Conservation (phyloP, 2,329 filamentous ascomycete genomes). For the Proliferodiscus dingleyae region DNA sequence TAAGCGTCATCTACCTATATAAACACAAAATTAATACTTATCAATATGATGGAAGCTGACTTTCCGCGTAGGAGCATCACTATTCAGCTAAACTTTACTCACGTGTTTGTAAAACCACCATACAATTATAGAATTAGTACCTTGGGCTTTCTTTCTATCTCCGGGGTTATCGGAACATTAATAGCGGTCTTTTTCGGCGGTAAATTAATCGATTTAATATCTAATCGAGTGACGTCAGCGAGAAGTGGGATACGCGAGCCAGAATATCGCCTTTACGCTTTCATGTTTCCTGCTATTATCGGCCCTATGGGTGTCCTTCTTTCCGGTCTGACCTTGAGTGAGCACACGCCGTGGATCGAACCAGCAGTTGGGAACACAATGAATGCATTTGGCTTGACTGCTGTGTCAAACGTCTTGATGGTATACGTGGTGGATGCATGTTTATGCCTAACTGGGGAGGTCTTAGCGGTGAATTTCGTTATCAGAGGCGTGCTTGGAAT, state of each 20-base stretch:
- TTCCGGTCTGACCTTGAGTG: constrained; percentile 26
- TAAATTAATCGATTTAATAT: constrained; percentile 27
- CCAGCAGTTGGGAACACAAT: constrained; percentile 25
- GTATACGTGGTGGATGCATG: constrained; percentile 30
- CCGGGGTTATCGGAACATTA: constrained; percentile 10
- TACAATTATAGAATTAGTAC: neutral
- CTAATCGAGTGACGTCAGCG: constrained; percentile 14
- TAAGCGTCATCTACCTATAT: neutral
- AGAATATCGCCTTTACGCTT: constrained; percentile 23
- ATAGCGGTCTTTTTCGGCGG: constrained; percentile 22
- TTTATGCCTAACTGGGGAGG: constrained; percentile 25
- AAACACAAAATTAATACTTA: too few relatives aligned
- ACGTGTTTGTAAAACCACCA: constrained; percentile 2
- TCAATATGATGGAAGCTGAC: too few relatives aligned
- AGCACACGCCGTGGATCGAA: constrained; percentile 8
- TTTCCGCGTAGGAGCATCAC: constrained; percentile 6
- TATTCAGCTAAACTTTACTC: constrained; percentile 1
- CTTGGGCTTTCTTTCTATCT: constrained; percentile 6
- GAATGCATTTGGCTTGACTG: constrained; percentile 30
- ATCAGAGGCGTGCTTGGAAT: constrained; percentile 27
- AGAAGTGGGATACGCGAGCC: constrained; percentile 17
- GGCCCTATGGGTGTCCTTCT: constrained; percentile 28
- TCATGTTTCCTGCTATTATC: constrained; percentile 25
- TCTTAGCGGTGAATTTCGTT: constrained; percentile 29
- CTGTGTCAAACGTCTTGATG: constrained; percentile 27